Percentiles rank a stretch among this genome's conserved stretches.
These are phyloP conservation scores for Euclidium syriacum DNA, from an alignment of 345 rosid species.

Conservation along the genomic window DNA sequence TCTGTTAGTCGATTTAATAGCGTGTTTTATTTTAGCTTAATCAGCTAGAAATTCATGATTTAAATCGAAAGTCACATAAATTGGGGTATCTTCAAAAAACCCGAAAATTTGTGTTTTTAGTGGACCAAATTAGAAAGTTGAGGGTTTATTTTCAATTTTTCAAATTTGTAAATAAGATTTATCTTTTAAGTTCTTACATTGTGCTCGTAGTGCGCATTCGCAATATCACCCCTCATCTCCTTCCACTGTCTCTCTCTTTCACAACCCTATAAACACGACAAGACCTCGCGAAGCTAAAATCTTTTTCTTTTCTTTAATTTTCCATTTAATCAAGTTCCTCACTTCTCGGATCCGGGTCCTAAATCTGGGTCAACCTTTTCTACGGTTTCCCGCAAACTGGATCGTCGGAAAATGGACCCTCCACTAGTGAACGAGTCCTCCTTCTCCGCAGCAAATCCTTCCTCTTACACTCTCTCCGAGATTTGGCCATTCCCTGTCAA, in stretches of 20 bases:
- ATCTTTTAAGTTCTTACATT: too few relatives aligned
- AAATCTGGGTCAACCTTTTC: constrained; percentile 14
- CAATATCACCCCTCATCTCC: too few relatives aligned
- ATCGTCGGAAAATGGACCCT: constrained; percentile 61
- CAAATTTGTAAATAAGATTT: too few relatives aligned
- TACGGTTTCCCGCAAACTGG: neutral
- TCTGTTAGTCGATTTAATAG: too few relatives aligned
- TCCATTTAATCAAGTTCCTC: constrained; percentile 1
- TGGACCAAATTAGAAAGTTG: too few relatives aligned
- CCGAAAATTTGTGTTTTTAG: too few relatives aligned
- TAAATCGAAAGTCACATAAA: too few relatives aligned
- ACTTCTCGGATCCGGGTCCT: constrained; percentile 41
- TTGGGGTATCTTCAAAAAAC: too few relatives aligned
- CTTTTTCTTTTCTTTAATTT: neutral
- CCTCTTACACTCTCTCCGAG: constrained; percentile 77
- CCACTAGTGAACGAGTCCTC: constrained; percentile 70
- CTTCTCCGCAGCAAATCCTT: constrained; percentile 78
- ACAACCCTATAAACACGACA: constrained; percentile 22
- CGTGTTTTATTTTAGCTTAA: too few relatives aligned
- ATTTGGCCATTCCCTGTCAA: constrained; percentile 76
- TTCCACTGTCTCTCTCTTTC: neutral
- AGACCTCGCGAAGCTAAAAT: constrained; percentile 16
- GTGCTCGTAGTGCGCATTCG: neutral
- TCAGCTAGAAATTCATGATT: too few relatives aligned
- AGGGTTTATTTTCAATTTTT: too few relatives aligned